These are phyloP conservation scores for Zygosaccharomyces bisporus DNA, from an alignment of 805 yeast species.

Conservation along the genomic window DNA sequence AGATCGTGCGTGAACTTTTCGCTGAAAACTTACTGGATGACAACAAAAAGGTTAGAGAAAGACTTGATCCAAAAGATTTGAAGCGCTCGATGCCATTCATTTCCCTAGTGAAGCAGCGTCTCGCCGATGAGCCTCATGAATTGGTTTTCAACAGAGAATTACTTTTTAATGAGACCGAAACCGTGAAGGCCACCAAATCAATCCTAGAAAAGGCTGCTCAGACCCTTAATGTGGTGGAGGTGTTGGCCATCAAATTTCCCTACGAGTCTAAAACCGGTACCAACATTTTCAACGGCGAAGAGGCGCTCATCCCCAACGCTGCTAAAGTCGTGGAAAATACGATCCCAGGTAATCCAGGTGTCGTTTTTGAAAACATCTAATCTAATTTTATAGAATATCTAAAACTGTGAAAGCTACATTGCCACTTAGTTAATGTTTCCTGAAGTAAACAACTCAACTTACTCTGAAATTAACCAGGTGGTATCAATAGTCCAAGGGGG, in stretches of 20 bases:
- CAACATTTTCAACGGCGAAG: slow-evolving; percentile 65
- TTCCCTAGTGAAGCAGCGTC: slow-evolving; percentile 76
- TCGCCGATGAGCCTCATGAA: slow-evolving; percentile 61
- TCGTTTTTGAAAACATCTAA: slow-evolving; percentile 62
- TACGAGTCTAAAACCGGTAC: slow-evolving; percentile 61
- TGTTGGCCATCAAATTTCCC: slow-evolving; percentile 59
- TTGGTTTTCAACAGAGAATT: slow-evolving; percentile 88
- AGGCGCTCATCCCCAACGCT: slow-evolving; percentile 55
- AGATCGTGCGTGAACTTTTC: slow-evolving; percentile 73
- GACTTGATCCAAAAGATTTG: slow-evolving; percentile 77
- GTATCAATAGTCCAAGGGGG: neutral
- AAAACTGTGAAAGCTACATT: slow-evolving; percentile 1
- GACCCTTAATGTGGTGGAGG: slow-evolving; percentile 48
- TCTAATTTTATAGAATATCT: slow-evolving; percentile 5
- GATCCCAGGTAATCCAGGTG: slow-evolving; percentile 92
- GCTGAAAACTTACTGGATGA: slow-evolving; percentile 62
- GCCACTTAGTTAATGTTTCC: too few relatives aligned
- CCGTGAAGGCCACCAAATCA: slow-evolving; percentile 52
- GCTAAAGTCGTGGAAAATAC: slow-evolving; percentile 76
- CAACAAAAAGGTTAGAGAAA: slow-evolving; percentile 57
- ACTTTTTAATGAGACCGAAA: slow-evolving; percentile 71
- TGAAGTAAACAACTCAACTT: neutral
- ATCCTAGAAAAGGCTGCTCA: slow-evolving; percentile 64
- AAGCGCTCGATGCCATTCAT: slow-evolving; percentile 98
- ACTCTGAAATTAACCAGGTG: neutral